A percentile compares a stretch with the other conserved stretches of the same genome.
phyloP scores from a whole-genome alignment of 768 basidiomycete species.

The Hirschioporus abietinus region DNA sequence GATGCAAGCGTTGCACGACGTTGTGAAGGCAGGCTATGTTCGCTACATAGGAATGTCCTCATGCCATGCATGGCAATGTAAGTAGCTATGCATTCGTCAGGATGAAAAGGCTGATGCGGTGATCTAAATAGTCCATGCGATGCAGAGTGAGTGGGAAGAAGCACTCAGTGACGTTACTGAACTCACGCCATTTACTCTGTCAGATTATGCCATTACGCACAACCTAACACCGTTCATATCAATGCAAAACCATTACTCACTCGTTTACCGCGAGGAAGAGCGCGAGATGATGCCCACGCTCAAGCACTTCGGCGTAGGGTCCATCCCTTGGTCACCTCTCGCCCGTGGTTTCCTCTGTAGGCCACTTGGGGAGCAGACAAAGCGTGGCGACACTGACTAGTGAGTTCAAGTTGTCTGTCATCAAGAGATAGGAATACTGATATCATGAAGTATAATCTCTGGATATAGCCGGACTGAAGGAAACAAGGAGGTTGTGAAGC shows the following conservation, averaged over 20 bases:
- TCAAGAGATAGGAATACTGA: background rate
- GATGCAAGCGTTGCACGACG: conserved; percentile 68
- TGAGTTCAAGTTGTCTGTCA: conserved; percentile 7
- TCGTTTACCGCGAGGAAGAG: conserved; percentile 62
- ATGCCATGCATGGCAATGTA: conserved; percentile 52
- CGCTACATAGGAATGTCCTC: conserved; percentile 58
- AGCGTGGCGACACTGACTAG: conserved; percentile 33
- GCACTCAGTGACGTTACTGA: background rate
- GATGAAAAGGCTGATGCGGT: background rate
- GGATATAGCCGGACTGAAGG: conserved; percentile 21
- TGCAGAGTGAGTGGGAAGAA: conserved; percentile 40
- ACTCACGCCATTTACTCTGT: background rate
- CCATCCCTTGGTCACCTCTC: conserved; percentile 57
- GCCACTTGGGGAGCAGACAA: conserved; percentile 33
- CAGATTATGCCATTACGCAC: conserved; percentile 58
- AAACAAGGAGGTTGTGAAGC: conserved; percentile 30
- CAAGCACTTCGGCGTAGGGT: conserved; percentile 49
- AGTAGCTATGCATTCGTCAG: conserved; percentile 9
- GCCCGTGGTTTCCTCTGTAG: conserved; percentile 46
- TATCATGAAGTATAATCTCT: conserved; percentile 15
- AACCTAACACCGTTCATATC: conserved; percentile 57
- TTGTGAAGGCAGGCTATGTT: conserved; percentile 59
- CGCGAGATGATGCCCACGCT: conserved; percentile 58
- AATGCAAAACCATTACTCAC: conserved; percentile 64
- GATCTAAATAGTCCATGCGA: conserved; percentile 37